Base-by-base conservation (phyloP, 352 stramenopile genomes). In the Hyphochytrium catenoides region DNA sequence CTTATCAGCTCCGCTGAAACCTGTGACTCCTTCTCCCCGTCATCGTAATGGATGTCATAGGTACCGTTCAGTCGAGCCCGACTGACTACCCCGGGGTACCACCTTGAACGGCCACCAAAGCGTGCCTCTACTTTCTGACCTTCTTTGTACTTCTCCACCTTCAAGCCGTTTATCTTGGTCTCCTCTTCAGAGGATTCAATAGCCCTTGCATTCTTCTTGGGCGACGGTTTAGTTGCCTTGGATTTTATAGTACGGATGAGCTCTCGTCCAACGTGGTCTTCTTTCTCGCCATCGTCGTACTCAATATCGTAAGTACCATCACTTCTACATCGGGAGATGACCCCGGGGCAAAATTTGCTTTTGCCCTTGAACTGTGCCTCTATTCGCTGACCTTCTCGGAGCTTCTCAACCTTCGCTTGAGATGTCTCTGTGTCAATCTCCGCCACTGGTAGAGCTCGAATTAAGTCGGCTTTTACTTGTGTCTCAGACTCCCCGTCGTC, bases 21-120 rank as follows among this genome's bases (percentile, higher is more conserved):
- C 46, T 53, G 41, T n/a, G 41, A 66, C 26, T 74, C 62, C 26
- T 55, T 56, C 25, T 77, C 64, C 14, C 70, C 67, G 32, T 87
- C 69, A 24, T 83, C 61, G 42, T 78, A 82, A 30, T 66, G 49
- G 33, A 62, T 56, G 32, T 74, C 56, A 31, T 68, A 83, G 0
- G 61, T 77, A 0, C 64, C 64, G 36, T 82, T 63, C 28, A 53
- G 37, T 23, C 63, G 49, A 1, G 57, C 58, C 8, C 52, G 44
- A 3, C 51, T 46, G 21, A 91, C 76, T 5, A 48, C 58, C 1
- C 76, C 72, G 9, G 56, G 54, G 14, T 79, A 89, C 49, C 59
- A 83, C 25, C 52, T 67, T 8, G 48, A 54, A 33, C 53, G 50
- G 25, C 62, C 69, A 6, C 67, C 55, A 39, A 74, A 79, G 7